Conservation (phyloP, 192 early-diverging fungal species). For the Coemansia sp. region DNA sequence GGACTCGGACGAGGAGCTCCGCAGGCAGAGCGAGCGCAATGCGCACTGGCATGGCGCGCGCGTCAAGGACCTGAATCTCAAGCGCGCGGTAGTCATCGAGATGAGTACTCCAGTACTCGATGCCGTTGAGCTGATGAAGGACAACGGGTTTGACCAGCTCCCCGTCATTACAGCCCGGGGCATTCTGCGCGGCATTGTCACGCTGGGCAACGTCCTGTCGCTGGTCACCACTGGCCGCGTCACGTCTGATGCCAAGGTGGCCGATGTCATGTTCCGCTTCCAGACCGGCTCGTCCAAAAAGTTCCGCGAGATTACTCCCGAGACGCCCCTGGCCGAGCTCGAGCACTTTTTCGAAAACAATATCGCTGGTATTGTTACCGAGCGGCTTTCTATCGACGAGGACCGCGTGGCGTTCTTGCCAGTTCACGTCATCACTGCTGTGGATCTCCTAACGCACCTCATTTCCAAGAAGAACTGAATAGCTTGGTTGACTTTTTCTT, state of each 20-base stretch:
- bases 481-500: neutral
- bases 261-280: constrained; percentile 83
- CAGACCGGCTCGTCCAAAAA: constrained; percentile 64
- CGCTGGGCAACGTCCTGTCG: constrained; percentile 85
- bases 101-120: constrained; percentile 71
- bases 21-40: constrained; percentile 69
- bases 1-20: constrained; percentile 64
- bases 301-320: constrained; percentile 86
- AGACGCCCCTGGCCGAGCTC: constrained; percentile 83
- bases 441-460: constrained; percentile 86
- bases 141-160: constrained; percentile 93
- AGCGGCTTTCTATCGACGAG: constrained; percentile 56
- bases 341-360: constrained; percentile 92
- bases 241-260: constrained; percentile 65
- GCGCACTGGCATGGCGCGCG: constrained; percentile 81
- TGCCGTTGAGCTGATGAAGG: constrained; percentile 89
- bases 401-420: constrained; percentile 61
- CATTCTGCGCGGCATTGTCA: constrained; percentile 82
- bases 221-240: constrained; percentile 76
- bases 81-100: constrained; percentile 86
- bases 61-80: constrained; percentile 79
- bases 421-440: constrained; percentile 93
- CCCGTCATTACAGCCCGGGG: constrained; percentile 77
- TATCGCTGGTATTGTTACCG: constrained; percentile 90
- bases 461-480: constrained; percentile 57